phyloP scores from a whole-genome alignment of 1,284 basidiomycete genomes.

The Puccinia polysora region DNA sequence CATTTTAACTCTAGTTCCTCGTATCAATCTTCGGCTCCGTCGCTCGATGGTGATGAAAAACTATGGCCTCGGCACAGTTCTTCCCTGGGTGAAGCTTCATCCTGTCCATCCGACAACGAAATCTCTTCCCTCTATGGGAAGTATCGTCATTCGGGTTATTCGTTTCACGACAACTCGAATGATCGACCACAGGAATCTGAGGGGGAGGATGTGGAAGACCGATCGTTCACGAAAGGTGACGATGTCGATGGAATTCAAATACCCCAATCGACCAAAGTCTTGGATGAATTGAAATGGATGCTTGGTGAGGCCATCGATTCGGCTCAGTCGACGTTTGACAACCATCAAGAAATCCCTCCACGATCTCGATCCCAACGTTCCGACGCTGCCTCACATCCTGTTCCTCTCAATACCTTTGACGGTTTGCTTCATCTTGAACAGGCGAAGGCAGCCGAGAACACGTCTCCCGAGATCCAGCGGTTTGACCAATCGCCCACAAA shows the following conservation, averaged over 20 bases:
- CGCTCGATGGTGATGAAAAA: neutral
- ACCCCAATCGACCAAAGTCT: neutral
- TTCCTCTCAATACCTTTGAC: neutral
- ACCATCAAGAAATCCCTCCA: neutral
- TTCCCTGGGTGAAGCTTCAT: neutral
- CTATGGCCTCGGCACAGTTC: neutral
- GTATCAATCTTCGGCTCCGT: neutral
- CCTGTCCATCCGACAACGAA: conserved; percentile 27
- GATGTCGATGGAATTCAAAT: conserved; percentile 3
- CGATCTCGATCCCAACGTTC: neutral
- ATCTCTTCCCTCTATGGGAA: conserved; percentile 32
- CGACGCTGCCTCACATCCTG: neutral
- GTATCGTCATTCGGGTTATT: conserved; percentile 18
- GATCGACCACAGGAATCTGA: neutral
- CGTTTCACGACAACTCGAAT: neutral
- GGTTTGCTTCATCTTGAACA: neutral
- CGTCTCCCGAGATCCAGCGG: neutral
- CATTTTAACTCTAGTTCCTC: neutral
- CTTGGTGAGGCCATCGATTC: conserved; percentile 37
- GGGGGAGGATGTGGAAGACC: neutral
- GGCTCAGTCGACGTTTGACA: conserved; percentile 8
- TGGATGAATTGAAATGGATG: conserved; percentile 35
- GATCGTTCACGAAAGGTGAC: conserved; percentile 10
- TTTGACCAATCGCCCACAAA: neutral
- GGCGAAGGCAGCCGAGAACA: neutral